Conservation (phyloP, 495 filamentous ascomycete genomes). For the Penicillium lividum region DNA sequence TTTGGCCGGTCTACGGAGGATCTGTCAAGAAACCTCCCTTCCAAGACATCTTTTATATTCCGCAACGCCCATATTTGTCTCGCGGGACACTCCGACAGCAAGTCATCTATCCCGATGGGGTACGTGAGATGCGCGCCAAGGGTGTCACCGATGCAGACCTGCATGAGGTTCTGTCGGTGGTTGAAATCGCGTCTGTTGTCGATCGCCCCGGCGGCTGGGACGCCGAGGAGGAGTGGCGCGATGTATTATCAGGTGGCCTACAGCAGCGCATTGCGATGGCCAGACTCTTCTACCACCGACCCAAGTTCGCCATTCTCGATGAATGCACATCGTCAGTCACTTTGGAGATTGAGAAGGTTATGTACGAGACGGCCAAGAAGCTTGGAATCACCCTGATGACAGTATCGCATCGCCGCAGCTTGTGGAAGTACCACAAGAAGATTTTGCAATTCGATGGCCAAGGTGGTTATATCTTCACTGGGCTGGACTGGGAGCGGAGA, state of each 20-base stretch:
- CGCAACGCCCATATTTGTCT: slow-evolving; percentile 90
- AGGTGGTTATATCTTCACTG: slow-evolving; percentile 86
- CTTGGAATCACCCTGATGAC: slow-evolving; percentile 95
- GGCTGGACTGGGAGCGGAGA: slow-evolving; percentile 84
- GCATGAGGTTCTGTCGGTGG: slow-evolving; percentile 68
- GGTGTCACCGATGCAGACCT: slow-evolving; percentile 83
- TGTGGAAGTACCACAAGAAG: slow-evolving; percentile 94
- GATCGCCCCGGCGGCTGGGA: slow-evolving; percentile 85
- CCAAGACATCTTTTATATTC: slow-evolving; percentile 96
- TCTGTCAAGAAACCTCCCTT: slow-evolving; percentile 86
- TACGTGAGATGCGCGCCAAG: slow-evolving; percentile 82
- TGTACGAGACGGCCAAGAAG: slow-evolving; percentile 95
- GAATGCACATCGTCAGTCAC: slow-evolving; percentile 95
- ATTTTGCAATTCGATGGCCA: slow-evolving; percentile 97
- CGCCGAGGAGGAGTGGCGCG: slow-evolving; percentile 93
- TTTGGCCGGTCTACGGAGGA: slow-evolving; percentile 99
- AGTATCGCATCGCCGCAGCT: slow-evolving; percentile 82
- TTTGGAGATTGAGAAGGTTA: slow-evolving; percentile 86
- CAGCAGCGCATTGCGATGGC: slow-evolving; percentile 99
- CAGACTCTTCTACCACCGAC: slow-evolving; percentile 90
- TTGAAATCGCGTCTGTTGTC: slow-evolving; percentile 83
- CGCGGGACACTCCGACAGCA: slow-evolving; percentile 89
- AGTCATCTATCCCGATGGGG: slow-evolving; percentile 91
- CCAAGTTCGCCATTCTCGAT: slow-evolving; percentile 88
- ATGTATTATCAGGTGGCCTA: slow-evolving; percentile 83